These are phyloP conservation scores for Fagopyrum tataricum DNA, from an alignment of 148 eudicot species.

Conservation along the genomic window DNA sequence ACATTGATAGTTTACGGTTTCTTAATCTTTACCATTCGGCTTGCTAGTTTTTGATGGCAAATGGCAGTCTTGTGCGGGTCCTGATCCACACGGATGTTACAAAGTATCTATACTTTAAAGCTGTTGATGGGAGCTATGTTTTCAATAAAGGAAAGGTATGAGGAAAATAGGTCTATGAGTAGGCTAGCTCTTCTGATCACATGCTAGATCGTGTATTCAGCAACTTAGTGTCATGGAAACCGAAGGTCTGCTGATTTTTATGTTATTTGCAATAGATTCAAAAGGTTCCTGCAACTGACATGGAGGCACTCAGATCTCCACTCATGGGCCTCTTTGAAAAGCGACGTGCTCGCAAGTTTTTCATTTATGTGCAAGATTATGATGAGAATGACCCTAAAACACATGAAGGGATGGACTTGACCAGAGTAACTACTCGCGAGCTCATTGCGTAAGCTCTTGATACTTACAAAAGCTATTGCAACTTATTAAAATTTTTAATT, in stretches of 20 bases:
- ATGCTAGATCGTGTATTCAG: not conserved
- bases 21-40: not conserved
- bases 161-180: not conserved
- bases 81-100: slow-evolving; percentile 47
- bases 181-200: not conserved
- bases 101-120: slow-evolving; percentile 43
- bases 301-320: slow-evolving; percentile 48
- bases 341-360: slow-evolving; percentile 54
- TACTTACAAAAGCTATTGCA: not conserved
- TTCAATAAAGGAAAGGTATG: slow-evolving; percentile 44
- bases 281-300: slow-evolving; percentile 47
- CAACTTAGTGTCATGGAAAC: not conserved
- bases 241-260: not conserved
- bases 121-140: slow-evolving; percentile 49
- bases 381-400: slow-evolving; percentile 43
- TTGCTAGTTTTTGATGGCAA: slow-evolving; percentile 50
- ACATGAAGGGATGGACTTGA: slow-evolving; percentile 45
- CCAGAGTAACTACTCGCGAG: slow-evolving; percentile 37
- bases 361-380: slow-evolving; percentile 47
- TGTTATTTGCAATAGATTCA: slow-evolving; percentile 24
- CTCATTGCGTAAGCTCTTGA: slow-evolving; percentile 32
- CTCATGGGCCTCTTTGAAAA: slow-evolving; percentile 52
- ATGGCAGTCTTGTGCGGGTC: slow-evolving; percentile 45
- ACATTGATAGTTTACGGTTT: not conserved
- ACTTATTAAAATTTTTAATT: not conserved